Evolutionary conservation across 2,329 filamentous ascomycete species (phyloP), one percentile per base, ranked within the genome.

Genomic region (Xylaria sp.): DNA sequence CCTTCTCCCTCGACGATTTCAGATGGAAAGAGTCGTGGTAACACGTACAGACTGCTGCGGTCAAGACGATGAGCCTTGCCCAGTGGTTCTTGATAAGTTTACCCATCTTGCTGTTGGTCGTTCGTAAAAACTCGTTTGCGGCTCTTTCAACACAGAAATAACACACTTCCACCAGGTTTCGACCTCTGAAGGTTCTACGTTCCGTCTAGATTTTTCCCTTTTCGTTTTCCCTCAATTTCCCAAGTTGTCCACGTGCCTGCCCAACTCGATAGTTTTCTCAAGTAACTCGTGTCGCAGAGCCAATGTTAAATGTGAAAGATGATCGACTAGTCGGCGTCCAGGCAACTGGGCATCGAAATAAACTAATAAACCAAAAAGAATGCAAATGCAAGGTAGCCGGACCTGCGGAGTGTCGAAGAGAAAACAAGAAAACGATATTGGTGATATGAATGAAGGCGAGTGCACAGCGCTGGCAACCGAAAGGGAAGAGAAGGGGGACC

Each of bases 1-100:
- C n/a, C 23, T 51, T 9, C 21, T 5, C 51, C 42, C 21, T 35
- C 13, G 21, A 25, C 12, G 13, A 32, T 32, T 60, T 13, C 12
- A n/a, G 57, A 35, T 3, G 6, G 8, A 25, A 35, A 16, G n/a
- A 13, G 59, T 63, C 10, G n/a, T 29, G 42, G 47, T 58, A 60
- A 35, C 63, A 80, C 83, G 40, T 81, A 85, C 83, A 85, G 66
- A 75, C 75, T 75, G 93, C 91, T 44, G 96, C 93, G 32, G 93
- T 93, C 79, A 99, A 85, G 81, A 97, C 88, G 78, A 99, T 96
- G 77, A 99, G 90, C 70, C 96, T 92, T 75, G 94, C 96, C 93
- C 93, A 97, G 85, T 99, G 96, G 85, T 98, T 98, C 88, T 99
- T 99, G 85, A 99, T 98, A 79, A 99, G 90, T 83, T 92, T 96